Conservation (phyloP, 2,329 filamentous ascomycete species). For the Gnomoniopsis sp. region DNA sequence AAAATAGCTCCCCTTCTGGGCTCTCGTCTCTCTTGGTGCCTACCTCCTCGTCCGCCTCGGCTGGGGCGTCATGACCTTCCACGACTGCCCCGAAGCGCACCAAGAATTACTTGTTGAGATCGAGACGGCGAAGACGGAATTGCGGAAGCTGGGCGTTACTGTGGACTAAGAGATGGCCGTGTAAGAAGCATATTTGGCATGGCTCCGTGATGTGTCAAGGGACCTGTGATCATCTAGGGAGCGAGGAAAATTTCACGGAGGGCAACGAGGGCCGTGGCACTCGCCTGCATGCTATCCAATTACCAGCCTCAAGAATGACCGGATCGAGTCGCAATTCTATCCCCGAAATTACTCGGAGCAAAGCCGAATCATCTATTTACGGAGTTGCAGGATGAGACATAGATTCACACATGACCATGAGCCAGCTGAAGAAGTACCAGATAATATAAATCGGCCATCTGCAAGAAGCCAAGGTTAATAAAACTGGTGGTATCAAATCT, state of each 20-base stretch:
- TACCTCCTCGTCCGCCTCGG: constrained; percentile 91
- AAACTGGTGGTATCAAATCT: background rate
- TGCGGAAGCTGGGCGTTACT: constrained; percentile 71
- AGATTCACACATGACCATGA: too few relatives aligned
- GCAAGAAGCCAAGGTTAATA: too few relatives aligned
- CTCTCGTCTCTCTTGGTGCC: constrained; percentile 83
- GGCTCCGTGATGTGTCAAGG: background rate
- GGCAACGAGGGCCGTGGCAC: too few relatives aligned
- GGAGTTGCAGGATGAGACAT: too few relatives aligned
- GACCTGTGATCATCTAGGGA: background rate
- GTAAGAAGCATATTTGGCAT: background rate
- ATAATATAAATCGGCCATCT: too few relatives aligned
- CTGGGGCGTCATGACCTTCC: constrained; percentile 91
- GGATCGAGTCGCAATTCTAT: too few relatives aligned
- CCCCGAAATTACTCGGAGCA: too few relatives aligned
- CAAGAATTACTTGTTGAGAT: constrained; percentile 86
- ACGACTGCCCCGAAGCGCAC: constrained; percentile 89
- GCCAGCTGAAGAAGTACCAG: too few relatives aligned
- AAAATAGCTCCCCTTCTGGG: constrained; percentile 78
- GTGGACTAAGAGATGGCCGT: constrained; percentile 55
- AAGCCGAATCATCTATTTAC: too few relatives aligned
- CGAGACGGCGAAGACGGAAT: constrained; percentile 68
- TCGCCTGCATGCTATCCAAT: too few relatives aligned
- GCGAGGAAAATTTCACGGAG: too few relatives aligned
- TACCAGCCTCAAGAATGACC: too few relatives aligned